A percentile compares a stretch with the other conserved stretches of the same genome.
phyloP scores from a whole-genome alignment of 495 filamentous ascomycete genomes.

The Aspergillus olivimuriae region DNA sequence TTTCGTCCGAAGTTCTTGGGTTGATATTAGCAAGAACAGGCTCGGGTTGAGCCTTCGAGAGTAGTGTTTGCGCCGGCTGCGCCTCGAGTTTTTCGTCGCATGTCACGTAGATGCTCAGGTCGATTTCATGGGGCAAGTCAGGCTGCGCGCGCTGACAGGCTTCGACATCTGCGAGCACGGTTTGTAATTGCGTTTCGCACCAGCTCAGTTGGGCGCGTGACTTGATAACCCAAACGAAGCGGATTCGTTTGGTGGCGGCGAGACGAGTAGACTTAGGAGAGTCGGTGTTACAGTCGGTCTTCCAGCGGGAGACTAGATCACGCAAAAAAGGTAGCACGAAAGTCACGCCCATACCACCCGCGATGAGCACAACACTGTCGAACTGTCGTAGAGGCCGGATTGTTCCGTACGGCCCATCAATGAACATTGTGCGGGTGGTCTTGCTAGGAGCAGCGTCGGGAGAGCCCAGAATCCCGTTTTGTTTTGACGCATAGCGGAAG shows the following conservation, averaged over 20 bases:
- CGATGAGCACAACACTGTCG: constrained; percentile 56
- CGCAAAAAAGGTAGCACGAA: constrained; percentile 49
- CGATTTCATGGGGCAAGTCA: constrained; percentile 34
- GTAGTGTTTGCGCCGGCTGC: constrained; percentile 5
- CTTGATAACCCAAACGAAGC: constrained; percentile 70
- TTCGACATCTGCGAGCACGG: constrained; percentile 48
- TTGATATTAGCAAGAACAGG: no score
- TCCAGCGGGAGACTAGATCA: constrained; percentile 41
- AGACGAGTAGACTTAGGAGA: constrained; percentile 1
- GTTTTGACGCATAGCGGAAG: constrained; percentile 54
- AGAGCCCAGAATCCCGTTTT: constrained; percentile 15
- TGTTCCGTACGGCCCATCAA: constrained; percentile 50
- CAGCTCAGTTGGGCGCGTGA: constrained; percentile 61
- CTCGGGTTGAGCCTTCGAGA: no score
- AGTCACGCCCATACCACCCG: constrained; percentile 51
- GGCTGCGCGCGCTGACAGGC: constrained; percentile 20
- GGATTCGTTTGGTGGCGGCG: constrained; percentile 55
- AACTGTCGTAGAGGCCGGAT: constrained; percentile 46
- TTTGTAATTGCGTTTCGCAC: constrained; percentile 57
- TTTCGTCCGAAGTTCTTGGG: constrained; percentile 2
- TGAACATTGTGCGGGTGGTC: constrained; percentile 22
- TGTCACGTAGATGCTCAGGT: constrained; percentile 55
- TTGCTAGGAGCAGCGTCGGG: constrained; percentile 15
- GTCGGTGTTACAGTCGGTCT: constrained; percentile 10
- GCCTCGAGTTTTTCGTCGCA: constrained; percentile 45